phyloP scores from a whole-genome alignment of 805 yeast genomes.

The Yarrowia sp. region DNA sequence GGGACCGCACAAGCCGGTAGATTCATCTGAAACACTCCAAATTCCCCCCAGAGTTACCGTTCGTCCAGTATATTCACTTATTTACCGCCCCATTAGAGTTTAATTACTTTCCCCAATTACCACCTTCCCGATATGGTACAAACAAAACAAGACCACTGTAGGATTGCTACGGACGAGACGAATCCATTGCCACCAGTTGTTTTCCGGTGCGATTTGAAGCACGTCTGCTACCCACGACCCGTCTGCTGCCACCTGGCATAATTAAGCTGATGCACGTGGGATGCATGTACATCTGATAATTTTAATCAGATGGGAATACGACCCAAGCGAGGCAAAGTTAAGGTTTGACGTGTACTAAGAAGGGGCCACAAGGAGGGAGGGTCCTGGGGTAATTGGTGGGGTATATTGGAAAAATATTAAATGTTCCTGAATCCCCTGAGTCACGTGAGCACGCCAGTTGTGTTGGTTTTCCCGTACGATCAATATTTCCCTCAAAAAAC shows the following conservation, averaged over 20 bases:
- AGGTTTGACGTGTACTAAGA: not conserved
- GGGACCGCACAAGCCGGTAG: not conserved
- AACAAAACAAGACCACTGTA: not conserved
- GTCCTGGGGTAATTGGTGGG: not conserved
- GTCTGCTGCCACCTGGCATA: not conserved
- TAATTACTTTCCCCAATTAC: not conserved
- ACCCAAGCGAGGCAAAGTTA: conserved; percentile 16
- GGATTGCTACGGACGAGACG: not conserved
- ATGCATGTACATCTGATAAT: conserved; percentile 24
- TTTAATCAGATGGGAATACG: conserved; percentile 23
- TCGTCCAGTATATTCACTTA: not conserved
- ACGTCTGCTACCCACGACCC: not conserved
- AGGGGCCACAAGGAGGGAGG: not conserved
- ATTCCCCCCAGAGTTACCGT: not conserved
- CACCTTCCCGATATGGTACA: not conserved
- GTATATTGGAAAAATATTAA: not conserved
- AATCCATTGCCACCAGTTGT: not conserved
- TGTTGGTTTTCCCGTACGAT: not conserved
- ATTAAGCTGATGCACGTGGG: conserved; percentile 3
- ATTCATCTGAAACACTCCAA: not conserved
- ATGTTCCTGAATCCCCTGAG: not conserved
- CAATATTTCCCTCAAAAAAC: too few species aligned
- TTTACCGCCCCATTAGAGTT: not conserved
- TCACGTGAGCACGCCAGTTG: not conserved
- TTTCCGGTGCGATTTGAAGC: not conserved